These are phyloP conservation scores for Ambrosiella beaveri DNA, from an alignment of 2,329 filamentous ascomycete genomes.

Conservation along the genomic window DNA sequence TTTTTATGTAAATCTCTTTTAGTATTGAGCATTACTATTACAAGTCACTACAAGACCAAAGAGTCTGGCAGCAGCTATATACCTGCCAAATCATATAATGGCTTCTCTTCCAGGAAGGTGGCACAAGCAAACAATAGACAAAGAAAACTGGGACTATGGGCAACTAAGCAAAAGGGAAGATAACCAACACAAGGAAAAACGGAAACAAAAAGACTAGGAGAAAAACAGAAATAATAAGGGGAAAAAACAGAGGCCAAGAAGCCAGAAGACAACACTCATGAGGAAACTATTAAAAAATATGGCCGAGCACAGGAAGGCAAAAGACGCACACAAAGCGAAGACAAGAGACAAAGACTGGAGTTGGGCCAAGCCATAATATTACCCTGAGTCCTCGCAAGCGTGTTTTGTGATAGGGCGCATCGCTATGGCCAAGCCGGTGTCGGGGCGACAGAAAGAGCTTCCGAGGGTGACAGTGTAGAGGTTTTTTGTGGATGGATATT, in stretches of 20 bases:
- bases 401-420: too few species aligned
- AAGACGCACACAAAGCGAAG: neutral
- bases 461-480: neutral
- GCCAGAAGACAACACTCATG: neutral
- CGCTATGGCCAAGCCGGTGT: too few species aligned
- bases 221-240: constrained; percentile 7
- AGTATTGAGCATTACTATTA: constrained; percentile 14
- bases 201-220: constrained; percentile 8
- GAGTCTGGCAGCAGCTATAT: constrained; percentile 1
- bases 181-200: constrained; percentile 6
- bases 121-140: constrained; percentile 5
- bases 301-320: neutral
- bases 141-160: constrained; percentile 3
- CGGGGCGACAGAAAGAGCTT: neutral
- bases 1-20: constrained; percentile 7
- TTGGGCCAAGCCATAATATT: neutral
- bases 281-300: neutral
- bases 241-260: constrained; percentile 2
- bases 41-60: constrained; percentile 9
- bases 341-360: neutral
- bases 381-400: neutral
- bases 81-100: constrained; percentile 10
- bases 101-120: constrained; percentile 5
- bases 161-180: neutral
- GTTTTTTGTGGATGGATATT: too few species aligned